Evolutionary conservation across 768 basidiomycete species (phyloP).

Genomic region (Collybiopsis luxurians): DNA sequence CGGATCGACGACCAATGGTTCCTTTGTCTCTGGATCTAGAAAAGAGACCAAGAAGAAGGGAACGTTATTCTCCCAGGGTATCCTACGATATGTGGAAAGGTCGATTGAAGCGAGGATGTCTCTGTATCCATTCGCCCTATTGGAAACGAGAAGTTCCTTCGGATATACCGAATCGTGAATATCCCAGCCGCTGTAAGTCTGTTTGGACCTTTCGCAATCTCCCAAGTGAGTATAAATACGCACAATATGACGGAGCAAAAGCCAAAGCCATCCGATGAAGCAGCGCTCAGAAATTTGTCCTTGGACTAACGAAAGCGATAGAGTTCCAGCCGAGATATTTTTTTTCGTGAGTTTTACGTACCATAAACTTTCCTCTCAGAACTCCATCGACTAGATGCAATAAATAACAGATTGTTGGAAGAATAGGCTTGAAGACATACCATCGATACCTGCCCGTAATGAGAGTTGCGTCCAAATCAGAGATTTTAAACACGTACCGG

Average conservation of each 20-base stretch:
- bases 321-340: background rate
- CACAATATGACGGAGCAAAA: conserved; percentile 94
- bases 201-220: background rate
- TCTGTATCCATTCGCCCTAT: conserved; percentile 87
- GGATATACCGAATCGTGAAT: conserved; percentile 87
- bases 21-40: conserved; percentile 79
- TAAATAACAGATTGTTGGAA: background rate
- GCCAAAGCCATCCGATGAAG: conserved; percentile 79
- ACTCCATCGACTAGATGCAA: conserved; percentile 78
- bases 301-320: conserved; percentile 59
- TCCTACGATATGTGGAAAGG: conserved; percentile 80
- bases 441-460: conserved; percentile 62
- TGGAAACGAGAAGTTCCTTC: conserved; percentile 86
- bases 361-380: conserved; percentile 93
- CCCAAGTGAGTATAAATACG: conserved; percentile 23
- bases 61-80: conserved; percentile 89
- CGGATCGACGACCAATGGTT: conserved; percentile 81
- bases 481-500: conserved; percentile 51
- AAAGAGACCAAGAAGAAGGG: conserved; percentile 95
- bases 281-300: conserved; percentile 85
- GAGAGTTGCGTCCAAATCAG: background rate
- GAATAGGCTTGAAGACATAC: conserved; percentile 32
- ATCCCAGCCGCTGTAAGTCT: conserved; percentile 72
- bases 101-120: conserved; percentile 89
- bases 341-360: conserved; percentile 22